Conservation (phyloP, 441 rosid species). For the Eutrema salsugineum region DNA sequence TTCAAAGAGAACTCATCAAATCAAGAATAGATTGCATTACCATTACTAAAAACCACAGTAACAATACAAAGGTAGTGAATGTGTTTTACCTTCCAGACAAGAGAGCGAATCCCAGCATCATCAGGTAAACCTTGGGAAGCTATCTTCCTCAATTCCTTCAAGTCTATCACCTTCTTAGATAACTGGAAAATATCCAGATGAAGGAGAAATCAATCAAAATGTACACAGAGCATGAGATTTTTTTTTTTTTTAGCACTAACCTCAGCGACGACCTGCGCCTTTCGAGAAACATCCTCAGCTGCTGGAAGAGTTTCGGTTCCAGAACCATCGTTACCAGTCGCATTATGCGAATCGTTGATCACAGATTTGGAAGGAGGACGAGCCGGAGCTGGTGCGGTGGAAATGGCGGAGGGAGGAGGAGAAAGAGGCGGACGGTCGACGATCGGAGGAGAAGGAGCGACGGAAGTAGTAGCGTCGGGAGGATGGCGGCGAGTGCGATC, state of each 20-base stretch:
- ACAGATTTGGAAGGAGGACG: slow-evolving; percentile 45
- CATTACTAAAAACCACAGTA: not conserved
- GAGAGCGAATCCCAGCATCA: slow-evolving; percentile 63
- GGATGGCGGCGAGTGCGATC: slow-evolving; percentile 38
- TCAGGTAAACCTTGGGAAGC: slow-evolving; percentile 84
- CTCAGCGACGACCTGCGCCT: slow-evolving; percentile 78
- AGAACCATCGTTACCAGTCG: slow-evolving; percentile 14
- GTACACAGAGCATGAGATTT: not conserved
- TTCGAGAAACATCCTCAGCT: slow-evolving; percentile 67
- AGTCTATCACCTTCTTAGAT: slow-evolving; percentile 79
- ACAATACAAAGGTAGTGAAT: not conserved
- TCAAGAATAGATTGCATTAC: not conserved
- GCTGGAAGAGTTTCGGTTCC: slow-evolving; percentile 26
- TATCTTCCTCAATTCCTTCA: slow-evolving; percentile 73
- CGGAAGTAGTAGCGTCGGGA: slow-evolving; percentile 30
- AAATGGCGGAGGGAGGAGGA: slow-evolving; percentile 13
- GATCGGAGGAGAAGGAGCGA: slow-evolving; percentile 26
- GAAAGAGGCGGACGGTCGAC: slow-evolving; percentile 31
- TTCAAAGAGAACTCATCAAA: not conserved
- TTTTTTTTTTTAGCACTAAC: slow-evolving; percentile 22
- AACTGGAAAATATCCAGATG: slow-evolving; percentile 34
- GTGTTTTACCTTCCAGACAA: not conserved
- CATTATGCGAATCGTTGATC: slow-evolving; percentile 36
- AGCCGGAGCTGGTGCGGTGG: slow-evolving; percentile 36
- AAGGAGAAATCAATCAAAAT: slow-evolving; percentile 4